Percentiles rank a stretch among this genome's conserved stretches.
Conservation (phyloP, 306 rosid species). For the Mimosa pudica region DNA sequence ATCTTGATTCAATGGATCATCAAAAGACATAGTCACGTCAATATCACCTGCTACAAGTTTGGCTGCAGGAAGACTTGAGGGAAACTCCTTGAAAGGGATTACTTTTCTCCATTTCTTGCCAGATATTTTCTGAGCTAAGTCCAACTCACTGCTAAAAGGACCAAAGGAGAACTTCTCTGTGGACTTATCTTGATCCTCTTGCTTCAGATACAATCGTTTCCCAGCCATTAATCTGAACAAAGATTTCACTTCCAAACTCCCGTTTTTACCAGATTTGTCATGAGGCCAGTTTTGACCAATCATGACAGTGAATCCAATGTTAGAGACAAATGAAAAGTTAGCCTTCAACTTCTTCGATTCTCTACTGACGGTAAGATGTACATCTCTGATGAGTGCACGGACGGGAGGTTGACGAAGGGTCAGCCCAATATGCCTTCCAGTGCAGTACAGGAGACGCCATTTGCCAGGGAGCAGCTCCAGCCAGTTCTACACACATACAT, state of each 20-base stretch:
- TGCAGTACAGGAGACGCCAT: slow-evolving; percentile 92
- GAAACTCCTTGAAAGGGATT: slow-evolving; percentile 82
- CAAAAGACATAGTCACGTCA: slow-evolving; percentile 66
- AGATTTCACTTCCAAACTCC: slow-evolving; percentile 68
- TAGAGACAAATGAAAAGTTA: slow-evolving; percentile 58
- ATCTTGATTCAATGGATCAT: slow-evolving; percentile 55
- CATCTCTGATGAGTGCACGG: slow-evolving; percentile 75
- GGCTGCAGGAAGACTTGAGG: slow-evolving; percentile 87
- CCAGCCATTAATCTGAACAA: slow-evolving; percentile 63
- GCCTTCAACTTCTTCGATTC: slow-evolving; percentile 53
- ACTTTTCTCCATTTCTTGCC: slow-evolving; percentile 81
- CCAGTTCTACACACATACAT: slow-evolving; percentile 65
- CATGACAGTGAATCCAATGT: slow-evolving; percentile 79
- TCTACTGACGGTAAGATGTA: slow-evolving; percentile 66
- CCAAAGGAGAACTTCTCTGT: slow-evolving; percentile 47
- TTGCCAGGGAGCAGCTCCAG: slow-evolving; percentile 87
- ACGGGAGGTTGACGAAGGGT: slow-evolving; percentile 84
- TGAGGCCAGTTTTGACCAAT: slow-evolving; percentile 86
- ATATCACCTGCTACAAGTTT: slow-evolving; percentile 70
- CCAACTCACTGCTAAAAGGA: slow-evolving; percentile 48
- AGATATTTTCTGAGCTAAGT: slow-evolving; percentile 63
- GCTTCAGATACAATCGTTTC: slow-evolving; percentile 70
- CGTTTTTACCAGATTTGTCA: slow-evolving; percentile 71
- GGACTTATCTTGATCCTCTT: slow-evolving; percentile 66
- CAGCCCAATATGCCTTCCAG: slow-evolving; percentile 91